Conservation (phyloP, 2,329 filamentous ascomycete species). For the Arthrobotrys pseudoclavata region DNA sequence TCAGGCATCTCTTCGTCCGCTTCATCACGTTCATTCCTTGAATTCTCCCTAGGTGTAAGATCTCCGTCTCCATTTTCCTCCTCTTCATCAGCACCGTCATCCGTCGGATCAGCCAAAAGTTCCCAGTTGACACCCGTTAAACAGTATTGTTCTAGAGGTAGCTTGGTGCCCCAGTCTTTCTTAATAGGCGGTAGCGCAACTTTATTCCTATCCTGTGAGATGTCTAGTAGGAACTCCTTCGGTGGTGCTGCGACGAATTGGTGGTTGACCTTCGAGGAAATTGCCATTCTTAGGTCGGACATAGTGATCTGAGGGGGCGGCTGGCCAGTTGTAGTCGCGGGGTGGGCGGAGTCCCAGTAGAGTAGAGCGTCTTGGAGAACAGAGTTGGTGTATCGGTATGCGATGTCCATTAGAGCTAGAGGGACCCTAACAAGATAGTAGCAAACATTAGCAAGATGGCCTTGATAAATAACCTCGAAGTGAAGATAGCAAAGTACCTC, state of each 20-base stretch:
- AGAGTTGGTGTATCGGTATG: slow-evolving; percentile 77
- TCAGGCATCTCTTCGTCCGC: slow-evolving; percentile 66
- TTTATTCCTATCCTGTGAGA: slow-evolving; percentile 79
- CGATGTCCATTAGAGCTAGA: slow-evolving; percentile 85
- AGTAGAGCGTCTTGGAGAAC: slow-evolving; percentile 71
- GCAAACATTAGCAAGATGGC: not conserved
- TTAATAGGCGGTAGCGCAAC: slow-evolving; percentile 75
- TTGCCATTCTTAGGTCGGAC: slow-evolving; percentile 73
- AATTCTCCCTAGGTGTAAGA: slow-evolving; percentile 62
- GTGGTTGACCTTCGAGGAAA: slow-evolving; percentile 73
- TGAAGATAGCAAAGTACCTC: slow-evolving; percentile 67
- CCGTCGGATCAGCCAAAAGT: slow-evolving; percentile 71
- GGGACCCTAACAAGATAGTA: slow-evolving; percentile 70
- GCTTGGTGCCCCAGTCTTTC: slow-evolving; percentile 76
- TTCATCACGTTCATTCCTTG: slow-evolving; percentile 67
- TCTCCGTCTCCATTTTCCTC: slow-evolving; percentile 65
- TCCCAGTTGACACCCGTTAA: slow-evolving; percentile 77
- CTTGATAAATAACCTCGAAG: not conserved
- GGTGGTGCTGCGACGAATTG: slow-evolving; percentile 74
- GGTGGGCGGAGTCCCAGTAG: slow-evolving; percentile 68
- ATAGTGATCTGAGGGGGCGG: slow-evolving; percentile 71
- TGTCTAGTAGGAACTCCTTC: slow-evolving; percentile 82
- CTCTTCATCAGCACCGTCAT: slow-evolving; percentile 67
- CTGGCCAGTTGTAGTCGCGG: slow-evolving; percentile 65
- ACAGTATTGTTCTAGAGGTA: slow-evolving; percentile 78